Evolutionary conservation across 495 filamentous ascomycete genomes (phyloP), one percentile per base, ranked within the genome.

Genomic region (Talaromyces borbonicus): DNA sequence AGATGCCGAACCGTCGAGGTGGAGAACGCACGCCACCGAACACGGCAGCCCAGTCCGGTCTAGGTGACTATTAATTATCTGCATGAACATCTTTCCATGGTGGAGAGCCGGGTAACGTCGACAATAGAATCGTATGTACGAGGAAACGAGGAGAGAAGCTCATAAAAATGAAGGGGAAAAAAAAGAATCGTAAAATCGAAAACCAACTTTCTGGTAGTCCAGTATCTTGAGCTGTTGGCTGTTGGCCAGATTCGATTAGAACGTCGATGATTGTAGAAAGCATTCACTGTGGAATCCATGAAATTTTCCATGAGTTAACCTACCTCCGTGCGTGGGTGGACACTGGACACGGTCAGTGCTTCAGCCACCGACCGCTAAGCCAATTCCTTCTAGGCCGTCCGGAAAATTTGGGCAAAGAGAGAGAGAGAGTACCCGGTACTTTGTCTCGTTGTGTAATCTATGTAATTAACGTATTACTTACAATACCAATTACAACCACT

Each of bases 1-100:
- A 22, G 35, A 38, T 38, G 35, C 35, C 35, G 35, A 38, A 38
- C 35, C 18, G 35, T 38, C 22, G 22, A n/a, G n/a, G n/a, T 38
- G 35, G 35, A 38, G 35, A 38, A 16, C 6, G 32, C 5, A 14
- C 32, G 15, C 32, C 14, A 9, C 8, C 32, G 19, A 14, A 18
- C 14, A 36, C 14, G 32, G 19, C 14, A 36, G 15, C 19, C n/a
- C n/a, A n/a, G 32, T 36, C 11, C 35, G 16, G 35, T 38, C 35
- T 5, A 11, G 11, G 22, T 38, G 16, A 22, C 11, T 37, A n/a
- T 37, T 35, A 16, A 15, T 16, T 16, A 14, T 36, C n/a, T n/a
- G 22, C 35, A 38, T 22, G 19, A 6, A 35, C 31, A 32, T n/a
- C n/a, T n/a, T n/a, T n/a, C n/a, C n/a, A n/a, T n/a, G n/a, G n/a